phyloP scores from a whole-genome alignment of 352 stramenopile genomes.

The Globisporangium uncinulatum region DNA sequence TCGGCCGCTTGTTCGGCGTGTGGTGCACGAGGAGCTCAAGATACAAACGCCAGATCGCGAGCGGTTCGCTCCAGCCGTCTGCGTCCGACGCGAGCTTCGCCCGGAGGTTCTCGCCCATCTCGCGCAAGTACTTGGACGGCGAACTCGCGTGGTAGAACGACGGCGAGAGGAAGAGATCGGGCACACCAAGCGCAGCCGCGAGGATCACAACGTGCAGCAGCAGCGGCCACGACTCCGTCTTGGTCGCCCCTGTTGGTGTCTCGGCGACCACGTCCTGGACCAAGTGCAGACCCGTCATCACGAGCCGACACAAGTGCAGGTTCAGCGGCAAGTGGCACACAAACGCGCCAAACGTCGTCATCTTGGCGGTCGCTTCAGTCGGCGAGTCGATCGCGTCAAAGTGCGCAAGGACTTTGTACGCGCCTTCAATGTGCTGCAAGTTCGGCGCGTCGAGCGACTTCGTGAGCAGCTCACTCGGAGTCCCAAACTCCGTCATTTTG shows the following conservation, averaged over 20 bases:
- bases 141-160: constrained; percentile 76
- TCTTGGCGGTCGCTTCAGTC: constrained; percentile 43
- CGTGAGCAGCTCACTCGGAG: constrained; percentile 56
- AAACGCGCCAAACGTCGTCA: constrained; percentile 76
- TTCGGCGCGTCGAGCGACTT: constrained; percentile 68
- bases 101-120: constrained; percentile 73
- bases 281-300: constrained; percentile 59
- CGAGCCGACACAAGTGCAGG: constrained; percentile 63
- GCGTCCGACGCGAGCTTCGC: constrained; percentile 62
- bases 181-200: constrained; percentile 53
- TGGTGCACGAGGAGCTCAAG: constrained; percentile 45
- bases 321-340: constrained; percentile 74
- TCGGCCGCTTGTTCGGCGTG: constrained; percentile 30
- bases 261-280: constrained; percentile 4
- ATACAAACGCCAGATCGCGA: constrained; percentile 73
- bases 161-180: constrained; percentile 69
- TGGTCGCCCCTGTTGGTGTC: neutral
- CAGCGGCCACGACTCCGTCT: constrained; percentile 26
- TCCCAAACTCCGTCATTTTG: constrained; percentile 62
- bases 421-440: constrained; percentile 60
- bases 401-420: constrained; percentile 67
- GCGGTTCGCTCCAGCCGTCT: constrained; percentile 68
- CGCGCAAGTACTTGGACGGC: constrained; percentile 52
- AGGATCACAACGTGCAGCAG: constrained; percentile 64
- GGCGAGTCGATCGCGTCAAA: constrained; percentile 65